A percentile compares a stretch with the other conserved stretches of the same genome.
phyloP scores from a whole-genome alignment of 371 early-diverging fungal genomes.

The Rhizomucor pusillus region DNA sequence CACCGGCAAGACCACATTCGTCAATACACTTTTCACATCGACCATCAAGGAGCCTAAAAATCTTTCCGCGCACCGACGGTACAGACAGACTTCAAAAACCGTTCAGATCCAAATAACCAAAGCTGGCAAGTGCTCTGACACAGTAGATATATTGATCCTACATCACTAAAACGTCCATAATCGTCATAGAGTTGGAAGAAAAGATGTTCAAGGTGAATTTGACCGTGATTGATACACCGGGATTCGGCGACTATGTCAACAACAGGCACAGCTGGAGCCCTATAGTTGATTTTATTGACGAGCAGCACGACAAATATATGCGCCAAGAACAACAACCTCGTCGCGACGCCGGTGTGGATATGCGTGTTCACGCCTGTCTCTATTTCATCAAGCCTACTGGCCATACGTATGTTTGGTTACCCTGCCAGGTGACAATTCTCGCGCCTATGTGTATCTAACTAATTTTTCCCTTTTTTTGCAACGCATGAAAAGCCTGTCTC shows the following conservation, averaged over 20 bases:
- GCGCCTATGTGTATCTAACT: no score
- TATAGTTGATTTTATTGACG: slow-evolving; percentile 95
- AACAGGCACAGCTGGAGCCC: slow-evolving; percentile 93
- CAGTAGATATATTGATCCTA: background rate
- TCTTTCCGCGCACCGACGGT: slow-evolving; percentile 76
- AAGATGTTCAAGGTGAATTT: slow-evolving; percentile 84
- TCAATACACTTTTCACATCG: slow-evolving; percentile 88
- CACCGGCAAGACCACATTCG: slow-evolving; percentile 86
- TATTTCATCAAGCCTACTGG: slow-evolving; percentile 92
- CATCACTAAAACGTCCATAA: background rate
- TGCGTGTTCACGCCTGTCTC: slow-evolving; percentile 87
- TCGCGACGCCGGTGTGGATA: slow-evolving; percentile 82
- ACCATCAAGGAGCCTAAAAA: slow-evolving; percentile 87
- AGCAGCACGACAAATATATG: slow-evolving; percentile 92
- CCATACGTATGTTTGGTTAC: slow-evolving; percentile 61
- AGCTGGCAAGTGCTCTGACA: slow-evolving; percentile 15
- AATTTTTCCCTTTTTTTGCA: slow-evolving; percentile 7
- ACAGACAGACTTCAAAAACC: slow-evolving; percentile 75
- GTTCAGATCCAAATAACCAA: slow-evolving; percentile 92
- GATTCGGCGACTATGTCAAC: slow-evolving; percentile 91
- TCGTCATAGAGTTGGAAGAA: slow-evolving; percentile 32
- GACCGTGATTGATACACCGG: slow-evolving; percentile 88
- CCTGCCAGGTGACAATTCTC: no score
- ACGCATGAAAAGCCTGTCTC: slow-evolving; percentile 72
- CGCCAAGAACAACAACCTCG: slow-evolving; percentile 78